Evolutionary conservation across 164 flowering plant genomes (phyloP).

Genomic region (Umbilicus rupestris): DNA sequence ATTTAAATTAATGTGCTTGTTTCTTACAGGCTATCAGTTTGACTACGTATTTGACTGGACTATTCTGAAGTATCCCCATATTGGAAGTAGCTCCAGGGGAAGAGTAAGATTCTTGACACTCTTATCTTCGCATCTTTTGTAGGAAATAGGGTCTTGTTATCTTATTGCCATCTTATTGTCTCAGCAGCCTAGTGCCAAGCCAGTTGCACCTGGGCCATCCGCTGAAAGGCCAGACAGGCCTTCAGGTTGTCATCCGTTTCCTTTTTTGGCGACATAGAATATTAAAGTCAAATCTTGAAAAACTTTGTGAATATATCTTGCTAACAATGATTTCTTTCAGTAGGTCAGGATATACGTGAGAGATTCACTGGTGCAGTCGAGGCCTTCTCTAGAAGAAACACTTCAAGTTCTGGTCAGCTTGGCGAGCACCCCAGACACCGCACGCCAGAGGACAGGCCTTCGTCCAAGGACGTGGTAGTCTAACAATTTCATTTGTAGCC

Average conservation of each 20-base stretch:
- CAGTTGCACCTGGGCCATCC: conserved; percentile 34
- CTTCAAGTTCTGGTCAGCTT: conserved; percentile 18
- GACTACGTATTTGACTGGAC: conserved; percentile 75
- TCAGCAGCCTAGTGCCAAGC: conserved; percentile 29
- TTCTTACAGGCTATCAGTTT: conserved; percentile 53
- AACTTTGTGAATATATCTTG: background rate
- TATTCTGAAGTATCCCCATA: conserved; percentile 47
- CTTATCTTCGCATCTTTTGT: background rate
- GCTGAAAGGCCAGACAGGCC: conserved; percentile 42
- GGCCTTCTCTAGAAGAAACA: conserved; percentile 29
- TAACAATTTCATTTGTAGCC: background rate
- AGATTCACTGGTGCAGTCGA: conserved; percentile 39
- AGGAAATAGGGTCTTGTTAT: background rate
- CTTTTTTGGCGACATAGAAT: background rate
- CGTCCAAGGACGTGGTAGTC: conserved; percentile 52
- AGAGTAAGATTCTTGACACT: conserved; percentile 24
- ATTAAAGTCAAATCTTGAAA: background rate
- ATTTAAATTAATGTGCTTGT: background rate
- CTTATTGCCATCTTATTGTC: background rate
- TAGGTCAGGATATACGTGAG: conserved; percentile 30
- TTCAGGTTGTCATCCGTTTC: conserved; percentile 29
- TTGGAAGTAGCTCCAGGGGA: conserved; percentile 40
- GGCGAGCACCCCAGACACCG: conserved; percentile 30
- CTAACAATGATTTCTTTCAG: background rate
- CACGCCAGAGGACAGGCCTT: conserved; percentile 30